A percentile compares a stretch with the other conserved stretches of the same genome.
Conservation (phyloP, 805 yeast genomes). For the Teunomyces stri region DNA sequence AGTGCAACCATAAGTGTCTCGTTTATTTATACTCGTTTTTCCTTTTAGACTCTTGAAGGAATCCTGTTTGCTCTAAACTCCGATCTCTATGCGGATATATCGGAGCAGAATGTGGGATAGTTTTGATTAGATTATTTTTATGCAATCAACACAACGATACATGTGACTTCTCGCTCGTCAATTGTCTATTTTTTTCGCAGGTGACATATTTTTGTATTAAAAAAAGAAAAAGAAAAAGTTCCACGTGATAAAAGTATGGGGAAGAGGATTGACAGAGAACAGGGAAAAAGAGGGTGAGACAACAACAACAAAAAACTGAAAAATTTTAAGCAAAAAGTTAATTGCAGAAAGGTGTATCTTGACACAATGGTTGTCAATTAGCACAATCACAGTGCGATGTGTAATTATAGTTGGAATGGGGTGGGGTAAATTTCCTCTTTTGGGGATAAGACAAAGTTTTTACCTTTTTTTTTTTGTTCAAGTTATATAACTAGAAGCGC, state of each 20-base stretch:
- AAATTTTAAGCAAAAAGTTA: neutral
- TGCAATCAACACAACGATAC: neutral
- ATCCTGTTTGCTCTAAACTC: neutral
- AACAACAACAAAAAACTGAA: neutral
- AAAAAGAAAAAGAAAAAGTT: neutral
- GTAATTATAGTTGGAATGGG: neutral
- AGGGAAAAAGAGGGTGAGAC: neutral
- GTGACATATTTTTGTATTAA: constrained; percentile 3
- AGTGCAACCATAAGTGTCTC: neutral
- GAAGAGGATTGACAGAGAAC: neutral
- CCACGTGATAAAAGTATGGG: neutral
- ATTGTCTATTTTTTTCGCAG: constrained; percentile 1
- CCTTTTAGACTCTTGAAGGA: too few species aligned
- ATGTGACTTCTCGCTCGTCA: neutral
- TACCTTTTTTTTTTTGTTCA: neutral
- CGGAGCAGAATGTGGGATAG: neutral
- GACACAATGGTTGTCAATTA: neutral
- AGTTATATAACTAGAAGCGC: neutral
- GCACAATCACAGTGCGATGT: neutral
- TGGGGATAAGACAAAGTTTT: neutral
- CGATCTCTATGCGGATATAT: neutral
- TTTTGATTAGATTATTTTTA: neutral
- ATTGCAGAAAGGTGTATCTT: neutral
- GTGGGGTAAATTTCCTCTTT: neutral
- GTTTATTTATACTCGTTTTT: too few species aligned